These are phyloP conservation scores for Gymnopilus dilepis DNA, from an alignment of 768 basidiomycete species.

Conservation along the genomic window DNA sequence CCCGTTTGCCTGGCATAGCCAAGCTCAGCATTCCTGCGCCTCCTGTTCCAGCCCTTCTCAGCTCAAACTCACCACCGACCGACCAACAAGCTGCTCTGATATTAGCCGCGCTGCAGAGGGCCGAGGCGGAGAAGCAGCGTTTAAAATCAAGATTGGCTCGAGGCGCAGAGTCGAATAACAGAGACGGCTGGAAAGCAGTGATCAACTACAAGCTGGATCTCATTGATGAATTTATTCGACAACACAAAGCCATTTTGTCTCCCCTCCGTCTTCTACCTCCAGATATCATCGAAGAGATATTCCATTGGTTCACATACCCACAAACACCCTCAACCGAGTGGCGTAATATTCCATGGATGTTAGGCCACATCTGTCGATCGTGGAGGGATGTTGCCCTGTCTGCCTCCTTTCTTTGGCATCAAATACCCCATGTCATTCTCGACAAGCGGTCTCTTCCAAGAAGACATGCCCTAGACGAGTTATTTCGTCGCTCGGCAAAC, in stretches of 20 bases:
- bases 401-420: conserved; percentile 6
- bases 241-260: conserved; percentile 9
- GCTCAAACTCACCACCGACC: conserved; percentile 8
- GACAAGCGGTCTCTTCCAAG: background rate
- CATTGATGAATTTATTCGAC: background rate
- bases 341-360: background rate
- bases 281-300: conserved; percentile 10
- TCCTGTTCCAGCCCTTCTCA: conserved; percentile 4
- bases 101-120: background rate
- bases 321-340: background rate
- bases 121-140: background rate
- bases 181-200: background rate
- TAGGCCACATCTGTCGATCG: conserved; percentile 6
- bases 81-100: conserved; percentile 1
- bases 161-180: background rate
- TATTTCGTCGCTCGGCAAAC: background rate
- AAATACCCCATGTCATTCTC: background rate
- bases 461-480: background rate
- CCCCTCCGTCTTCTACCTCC: conserved; percentile 6
- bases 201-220: background rate
- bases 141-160: background rate
- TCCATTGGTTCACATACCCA: background rate
- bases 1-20: background rate
- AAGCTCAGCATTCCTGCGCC: conserved; percentile 1
- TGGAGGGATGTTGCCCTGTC: conserved; percentile 7